Evolutionary conservation across 352 stramenopile genomes (phyloP), one percentile per base, ranked within the genome.

Genomic region (Globisporangium rhizosaccharum): DNA sequence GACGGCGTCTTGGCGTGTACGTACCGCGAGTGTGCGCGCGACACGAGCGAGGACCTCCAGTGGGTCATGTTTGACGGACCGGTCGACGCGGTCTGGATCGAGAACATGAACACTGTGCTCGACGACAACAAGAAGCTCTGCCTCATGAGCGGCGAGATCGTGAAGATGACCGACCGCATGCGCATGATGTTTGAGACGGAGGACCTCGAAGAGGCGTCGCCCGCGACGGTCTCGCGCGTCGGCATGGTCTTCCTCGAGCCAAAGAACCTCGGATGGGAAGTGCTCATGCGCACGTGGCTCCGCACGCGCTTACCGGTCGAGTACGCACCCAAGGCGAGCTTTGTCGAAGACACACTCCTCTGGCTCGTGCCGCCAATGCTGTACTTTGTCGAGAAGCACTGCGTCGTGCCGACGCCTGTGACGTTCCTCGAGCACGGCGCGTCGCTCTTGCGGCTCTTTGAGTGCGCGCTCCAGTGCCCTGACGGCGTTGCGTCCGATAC

Each of bases 171-270:
- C 9, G 87, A 96, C 18, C 73, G 82, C 9, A 98, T 98, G 92
- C 86, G 81, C n/a, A 97, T 98, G 87, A 97, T 98, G 66, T 98
- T 98, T 61, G 92, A 98, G 65, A 94, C 91, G 0, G 94, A 97
- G 62, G 91, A 98, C 53, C 72, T 98, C 0, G 82, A 92, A 56
- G 83, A 92, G 41, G 87, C 87, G 1, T 94, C 81, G 0, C 86
- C 85, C 7, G 92, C 92, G 15, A 98, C 92, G 0, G 92, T 98
- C 30, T 97, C 88, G 36, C 82, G 92, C 23, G 92, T 95, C 26
- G 92, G 92, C 0, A 97, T 98, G 85, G 86, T 98, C 37, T 98
- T 97, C 59, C 63, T 98, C 5, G 92, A 98, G 60, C 83, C 88
- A 0, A 93, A 96, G 61, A 88, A 96, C 37, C 63, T 98, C 0